phyloP scores from a whole-genome alignment of 1,139 yeast species.

The Yamadazyma buinensis region DNA sequence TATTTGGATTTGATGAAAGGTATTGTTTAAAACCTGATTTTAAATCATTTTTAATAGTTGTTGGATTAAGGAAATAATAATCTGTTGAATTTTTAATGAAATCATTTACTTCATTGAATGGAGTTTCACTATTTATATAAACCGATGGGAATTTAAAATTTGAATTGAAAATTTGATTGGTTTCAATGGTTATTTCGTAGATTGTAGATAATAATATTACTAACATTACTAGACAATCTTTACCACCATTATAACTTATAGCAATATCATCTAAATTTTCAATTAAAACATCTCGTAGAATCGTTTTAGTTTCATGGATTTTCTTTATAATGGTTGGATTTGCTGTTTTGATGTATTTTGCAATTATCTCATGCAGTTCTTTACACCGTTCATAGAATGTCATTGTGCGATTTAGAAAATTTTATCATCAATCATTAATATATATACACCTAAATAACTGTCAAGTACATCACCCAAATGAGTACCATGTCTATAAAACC shows the following conservation, averaged over 20 bases:
- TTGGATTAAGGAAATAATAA: constrained; percentile 44
- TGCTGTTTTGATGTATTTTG: constrained; percentile 30
- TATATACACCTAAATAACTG: too few relatives aligned
- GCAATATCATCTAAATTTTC: constrained; percentile 53
- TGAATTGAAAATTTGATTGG: constrained; percentile 17
- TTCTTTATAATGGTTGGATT: constrained; percentile 1
- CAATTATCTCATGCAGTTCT: constrained; percentile 32
- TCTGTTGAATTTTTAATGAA: constrained; percentile 43
- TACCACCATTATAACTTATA: constrained; percentile 85
- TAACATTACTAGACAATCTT: constrained; percentile 84
- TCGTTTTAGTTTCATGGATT: constrained; percentile 3
- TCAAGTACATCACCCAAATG: too few relatives aligned
- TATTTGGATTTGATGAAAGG: constrained; percentile 39
- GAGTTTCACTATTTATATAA: constrained; percentile 64
- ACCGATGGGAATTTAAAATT: constrained; percentile 51
- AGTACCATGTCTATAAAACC: too few relatives aligned
- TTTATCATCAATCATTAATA: too few relatives aligned
- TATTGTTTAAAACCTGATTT: constrained; percentile 65
- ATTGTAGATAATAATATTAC: constrained; percentile 60
- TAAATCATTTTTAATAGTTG: constrained; percentile 46
- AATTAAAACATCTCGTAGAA: constrained; percentile 28
- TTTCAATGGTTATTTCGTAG: constrained; percentile 20
- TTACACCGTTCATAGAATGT: constrained; percentile 24
- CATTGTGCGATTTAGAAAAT: constrained; percentile 6
- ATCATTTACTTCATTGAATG: constrained; percentile 55